Evolutionary conservation across 2,329 filamentous ascomycete genomes (phyloP), one percentile per base, ranked within the genome.

Genomic region (Xylariales sp.): DNA sequence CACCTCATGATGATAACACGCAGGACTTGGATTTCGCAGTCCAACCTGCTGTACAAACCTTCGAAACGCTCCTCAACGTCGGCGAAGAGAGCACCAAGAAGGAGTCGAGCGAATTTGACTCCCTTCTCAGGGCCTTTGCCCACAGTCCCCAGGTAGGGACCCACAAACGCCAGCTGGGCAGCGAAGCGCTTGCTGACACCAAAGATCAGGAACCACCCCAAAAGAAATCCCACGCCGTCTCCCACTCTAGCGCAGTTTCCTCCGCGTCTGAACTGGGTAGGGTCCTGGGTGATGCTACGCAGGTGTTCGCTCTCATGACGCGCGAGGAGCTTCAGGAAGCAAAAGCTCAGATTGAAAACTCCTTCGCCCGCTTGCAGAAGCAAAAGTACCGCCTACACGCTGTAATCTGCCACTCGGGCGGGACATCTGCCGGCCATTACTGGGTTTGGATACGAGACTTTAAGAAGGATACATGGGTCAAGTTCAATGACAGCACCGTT

Each of bases 361-460:
- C 14, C 17, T 31, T 23, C 18, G 27, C 19, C 7, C 13, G 18
- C 12, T 24, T 38, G 27, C 21, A 74, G 29, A 67, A 78, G 18
- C 68, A 87, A 32, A 77, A 83, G 10, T 98, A 97, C 59, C 80
- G 80, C 12, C 76, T 98, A 5, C 90, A 96, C 50, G 88, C 91
- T 0, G 85, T 96, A 21, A 95, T 98, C 54, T 91, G 95, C 52
- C 93, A 98, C 58, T 82, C 85, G 15, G 87, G 87, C 21, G 70
- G 72, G 49, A 73, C 83, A 28, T 75, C 72, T 30, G 83, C 83
- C 31, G 93, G 93, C 0, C 93, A 98, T 61, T 98, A 97, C 65
- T 96, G 88, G 83, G 88, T 96, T 30, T 96, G 90, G 75, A 94
- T 98, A 46, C 86, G 82, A 54, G 93, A 97, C 64, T 95, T 95